Base-by-base conservation (phyloP, 148 eudicot species). In the Vaccinium vitisidaea region DNA sequence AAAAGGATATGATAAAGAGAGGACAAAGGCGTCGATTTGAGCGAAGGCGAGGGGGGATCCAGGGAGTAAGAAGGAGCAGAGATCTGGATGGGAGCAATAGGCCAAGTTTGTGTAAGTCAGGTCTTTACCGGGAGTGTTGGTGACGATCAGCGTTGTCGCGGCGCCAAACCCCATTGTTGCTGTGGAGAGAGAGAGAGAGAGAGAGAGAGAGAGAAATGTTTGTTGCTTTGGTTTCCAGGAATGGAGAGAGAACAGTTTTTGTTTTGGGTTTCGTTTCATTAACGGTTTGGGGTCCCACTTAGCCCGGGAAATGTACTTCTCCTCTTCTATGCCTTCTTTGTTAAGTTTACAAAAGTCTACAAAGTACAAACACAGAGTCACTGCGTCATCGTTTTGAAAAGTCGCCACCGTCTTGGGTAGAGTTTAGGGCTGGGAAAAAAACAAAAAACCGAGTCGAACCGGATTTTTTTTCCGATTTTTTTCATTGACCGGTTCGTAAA, bases 1-100 rank as follows among this genome's bases (percentile, higher is more conserved):
- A 83, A 85, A 87, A 93, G 98, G 98, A 94, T 94, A 94, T 94
- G 85, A 87, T 39, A 94, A 2, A 46, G 92, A 89, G 36, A 94
- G 88, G 25, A 94, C 95, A 76, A 93, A 92, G 1, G 84, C 65
- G 77, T 91, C 92, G 83, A 94, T 77, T 46, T 85, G 83, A 21
- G 92, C 93, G 75, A 79, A 88, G 50, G 84, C 91, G 86, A 84
- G 82, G 32, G 79, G 80, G 27, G 98, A 90, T 88, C 94, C 98
- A 25, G 94, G 82, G 11, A 86, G 86, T n/a, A 88, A 13, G 81
- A 92, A 90, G 63, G 77, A 83, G 2, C 91, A 89, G 80, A 89
- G 88, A 93, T 93, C 98, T 71, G 84, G 39, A 30, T 85, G 88
- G 0, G 92, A 89, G 82, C 94, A 92, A 75, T 91, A 94, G n/a